These are phyloP conservation scores for Pachysandra terminalis DNA, from an alignment of 164 flowering plant genomes.

Conservation along the genomic window DNA sequence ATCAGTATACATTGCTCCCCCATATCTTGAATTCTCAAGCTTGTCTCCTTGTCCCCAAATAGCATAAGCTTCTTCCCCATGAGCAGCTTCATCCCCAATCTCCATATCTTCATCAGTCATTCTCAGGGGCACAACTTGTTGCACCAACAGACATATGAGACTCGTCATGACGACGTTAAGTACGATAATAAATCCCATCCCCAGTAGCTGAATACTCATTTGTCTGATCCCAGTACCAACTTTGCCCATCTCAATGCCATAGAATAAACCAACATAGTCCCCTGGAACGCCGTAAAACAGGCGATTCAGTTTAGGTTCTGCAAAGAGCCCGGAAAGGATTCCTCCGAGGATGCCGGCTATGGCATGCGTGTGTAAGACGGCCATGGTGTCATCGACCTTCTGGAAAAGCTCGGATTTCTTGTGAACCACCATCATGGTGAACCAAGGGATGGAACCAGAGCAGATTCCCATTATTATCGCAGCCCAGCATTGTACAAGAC, in stretches of 20 bases:
- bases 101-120: conserved; percentile 36
- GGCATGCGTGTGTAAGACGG: conserved; percentile 46
- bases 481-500: conserved; percentile 51
- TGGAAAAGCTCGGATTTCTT: conserved; percentile 39
- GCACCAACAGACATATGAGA: conserved; percentile 27
- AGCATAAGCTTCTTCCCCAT: conserved; percentile 40
- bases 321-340: conserved; percentile 33
- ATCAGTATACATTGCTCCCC: conserved; percentile 13
- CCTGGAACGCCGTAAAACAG: conserved; percentile 17
- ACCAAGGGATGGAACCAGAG: conserved; percentile 45
- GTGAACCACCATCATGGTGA: conserved; percentile 52
- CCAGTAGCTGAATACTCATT: conserved; percentile 30
- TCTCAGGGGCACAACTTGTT: conserved; percentile 32
- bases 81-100: conserved; percentile 38
- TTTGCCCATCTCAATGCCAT: conserved; percentile 24
- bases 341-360: conserved; percentile 42
- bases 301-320: conserved; percentile 33
- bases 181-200: conserved; percentile 24
- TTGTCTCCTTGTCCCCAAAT: conserved; percentile 34
- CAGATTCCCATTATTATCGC: conserved; percentile 32
- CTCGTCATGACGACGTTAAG: conserved; percentile 28
- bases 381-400: conserved; percentile 51
- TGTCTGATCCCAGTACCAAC: conserved; percentile 27
- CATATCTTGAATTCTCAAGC: conserved; percentile 12
- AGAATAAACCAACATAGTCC: conserved; percentile 33